Evolutionary conservation across 2,329 filamentous ascomycete species (phyloP), one percentile per base, ranked within the genome.

Genomic region (Cadophora luteo-olivacea): DNA sequence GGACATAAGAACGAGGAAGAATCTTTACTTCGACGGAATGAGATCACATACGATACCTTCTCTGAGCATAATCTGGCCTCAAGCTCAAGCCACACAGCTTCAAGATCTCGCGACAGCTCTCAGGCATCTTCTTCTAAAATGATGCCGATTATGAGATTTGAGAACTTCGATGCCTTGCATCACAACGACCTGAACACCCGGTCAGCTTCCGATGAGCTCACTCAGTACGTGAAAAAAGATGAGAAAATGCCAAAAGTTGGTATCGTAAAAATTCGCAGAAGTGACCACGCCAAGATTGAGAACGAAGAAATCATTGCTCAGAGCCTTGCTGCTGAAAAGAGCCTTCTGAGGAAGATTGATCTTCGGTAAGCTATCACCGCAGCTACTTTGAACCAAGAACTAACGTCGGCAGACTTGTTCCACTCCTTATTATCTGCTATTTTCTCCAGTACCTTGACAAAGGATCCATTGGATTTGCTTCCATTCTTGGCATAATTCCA

Each of bases 401-500:
- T 29, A 29, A 29, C 29, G 29, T 4, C 8, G 29, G 22, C 16
- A 58, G 41, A 52, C 54, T 32, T 8, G 64, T 58, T 49, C 55
- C 52, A 22, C 55, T 58, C 19, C 55, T 65, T 36, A 33, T 55
- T 41, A 49, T 65, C 48, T 58, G 52, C 22, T 65, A 65, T 38
- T 51, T 58, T 22, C 65, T 67, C 19, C 65, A 67, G 22, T 63
- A 63, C 74, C 77, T 65, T 24, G 65, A 71, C 58, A 72, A 85
- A 79, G 85, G 82, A 0, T 85, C 81, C 0, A 72, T 85, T 6
- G 82, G 80, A 36, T 87, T 86, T 71, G 85, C 86, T 0, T 85
- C 85, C 4, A 84, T 88, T 33, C 87, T 87, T 70, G 86, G 85
- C 0, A 86, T 88, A 64, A 77, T 79, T 12, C 81, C 86, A n/a